phyloP scores from a whole-genome alignment of 148 eudicot genomes.

The Fagopyrum esculentum region DNA sequence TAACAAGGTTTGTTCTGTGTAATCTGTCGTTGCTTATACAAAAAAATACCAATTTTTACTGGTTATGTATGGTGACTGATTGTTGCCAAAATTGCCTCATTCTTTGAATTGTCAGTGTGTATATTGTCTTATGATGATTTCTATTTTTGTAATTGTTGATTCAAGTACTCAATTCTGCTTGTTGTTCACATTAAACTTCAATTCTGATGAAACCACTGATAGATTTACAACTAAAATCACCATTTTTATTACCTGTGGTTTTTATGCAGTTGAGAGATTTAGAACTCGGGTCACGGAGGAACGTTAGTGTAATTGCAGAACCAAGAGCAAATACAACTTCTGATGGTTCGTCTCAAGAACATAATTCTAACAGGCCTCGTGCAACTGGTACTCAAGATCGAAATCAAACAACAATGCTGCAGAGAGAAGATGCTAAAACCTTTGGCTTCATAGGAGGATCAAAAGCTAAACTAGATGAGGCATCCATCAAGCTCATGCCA shows the following conservation, averaged over 20 bases:
- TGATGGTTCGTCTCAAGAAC: neutral
- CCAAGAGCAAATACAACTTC: neutral
- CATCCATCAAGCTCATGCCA: neutral
- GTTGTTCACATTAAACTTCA: no score
- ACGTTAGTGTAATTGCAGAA: neutral
- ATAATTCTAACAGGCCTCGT: neutral
- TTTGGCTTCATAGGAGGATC: neutral
- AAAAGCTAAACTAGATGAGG: neutral
- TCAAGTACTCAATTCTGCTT: no score
- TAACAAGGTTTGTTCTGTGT: neutral
- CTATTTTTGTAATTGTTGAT: no score
- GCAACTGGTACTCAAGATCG: neutral
- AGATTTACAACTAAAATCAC: neutral
- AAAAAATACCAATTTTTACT: neutral
- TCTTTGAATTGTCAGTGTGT: no score
- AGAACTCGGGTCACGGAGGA: neutral
- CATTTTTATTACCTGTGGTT: neutral
- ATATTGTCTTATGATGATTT: no score
- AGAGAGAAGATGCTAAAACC: neutral
- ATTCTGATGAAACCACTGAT: no score
- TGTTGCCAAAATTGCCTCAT: no score
- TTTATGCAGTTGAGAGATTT: neutral
- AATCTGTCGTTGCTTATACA: neutral
- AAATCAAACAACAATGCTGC: neutral
- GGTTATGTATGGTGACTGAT: no score